Percentiles rank a stretch among this genome's conserved stretches.
Conservation (phyloP, 352 stramenopile genomes). For the Pythium myriotylum region DNA sequence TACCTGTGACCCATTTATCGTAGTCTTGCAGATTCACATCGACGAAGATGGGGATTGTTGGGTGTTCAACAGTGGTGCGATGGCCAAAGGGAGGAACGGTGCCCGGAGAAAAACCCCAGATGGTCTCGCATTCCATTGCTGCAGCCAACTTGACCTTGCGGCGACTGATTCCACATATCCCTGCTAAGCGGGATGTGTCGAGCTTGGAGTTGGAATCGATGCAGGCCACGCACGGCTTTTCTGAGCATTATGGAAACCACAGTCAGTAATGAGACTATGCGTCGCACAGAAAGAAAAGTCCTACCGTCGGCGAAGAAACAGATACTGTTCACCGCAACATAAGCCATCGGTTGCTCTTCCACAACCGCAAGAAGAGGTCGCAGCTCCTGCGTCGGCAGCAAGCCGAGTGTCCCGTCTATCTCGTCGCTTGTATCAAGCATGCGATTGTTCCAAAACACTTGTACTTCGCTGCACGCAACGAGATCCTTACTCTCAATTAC, state of each 20-base stretch:
- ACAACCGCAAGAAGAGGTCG: slow-evolving; percentile 34
- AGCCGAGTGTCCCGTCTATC: not conserved
- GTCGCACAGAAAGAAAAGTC: too few relatives aligned
- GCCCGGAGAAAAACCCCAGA: slow-evolving; percentile 68
- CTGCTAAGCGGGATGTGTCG: slow-evolving; percentile 57
- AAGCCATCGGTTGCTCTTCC: slow-evolving; percentile 25
- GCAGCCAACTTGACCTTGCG: slow-evolving; percentile 74
- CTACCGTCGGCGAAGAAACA: slow-evolving; percentile 75
- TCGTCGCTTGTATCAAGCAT: not conserved
- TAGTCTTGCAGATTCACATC: slow-evolving; percentile 40
- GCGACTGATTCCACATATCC: slow-evolving; percentile 50
- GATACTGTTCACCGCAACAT: slow-evolving; percentile 69
- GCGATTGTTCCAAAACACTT: slow-evolving; percentile 35
- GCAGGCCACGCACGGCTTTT: slow-evolving; percentile 53
- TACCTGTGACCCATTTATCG: slow-evolving; percentile 47
- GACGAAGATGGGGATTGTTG: slow-evolving; percentile 40
- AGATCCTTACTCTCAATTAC: slow-evolving; percentile 23
- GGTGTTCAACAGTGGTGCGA: not conserved
- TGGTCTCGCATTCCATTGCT: slow-evolving; percentile 49
- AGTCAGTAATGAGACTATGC: not conserved
- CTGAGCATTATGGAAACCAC: slow-evolving; percentile 23
- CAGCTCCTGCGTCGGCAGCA: slow-evolving; percentile 42
- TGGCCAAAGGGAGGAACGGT: slow-evolving; percentile 69
- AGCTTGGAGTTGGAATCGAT: slow-evolving; percentile 63
- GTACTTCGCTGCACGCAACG: slow-evolving; percentile 34